Conservation (phyloP, 495 filamentous ascomycete genomes). For the Echria macrotheca region DNA sequence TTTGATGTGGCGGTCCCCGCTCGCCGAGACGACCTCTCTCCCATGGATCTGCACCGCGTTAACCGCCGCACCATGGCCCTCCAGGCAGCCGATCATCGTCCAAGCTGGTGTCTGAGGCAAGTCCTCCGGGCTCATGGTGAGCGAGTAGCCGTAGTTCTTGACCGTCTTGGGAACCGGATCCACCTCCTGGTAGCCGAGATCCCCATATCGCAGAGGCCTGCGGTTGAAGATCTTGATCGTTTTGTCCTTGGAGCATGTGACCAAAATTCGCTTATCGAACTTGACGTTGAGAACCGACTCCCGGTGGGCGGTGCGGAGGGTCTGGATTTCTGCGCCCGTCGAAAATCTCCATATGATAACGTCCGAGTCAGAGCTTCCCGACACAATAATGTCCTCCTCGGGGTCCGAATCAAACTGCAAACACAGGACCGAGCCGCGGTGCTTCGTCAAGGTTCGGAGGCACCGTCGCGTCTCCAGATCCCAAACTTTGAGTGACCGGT, state of each 20-base stretch:
- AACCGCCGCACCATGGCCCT: slow-evolving; percentile 84
- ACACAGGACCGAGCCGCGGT: slow-evolving; percentile 84
- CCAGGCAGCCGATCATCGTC: slow-evolving; percentile 69
- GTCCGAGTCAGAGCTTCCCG: slow-evolving; percentile 83
- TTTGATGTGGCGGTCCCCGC: slow-evolving; percentile 85
- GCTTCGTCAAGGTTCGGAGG: slow-evolving; percentile 66
- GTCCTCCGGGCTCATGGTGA: slow-evolving; percentile 34
- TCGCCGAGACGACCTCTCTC: slow-evolving; percentile 85
- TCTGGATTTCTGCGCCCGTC: slow-evolving; percentile 72
- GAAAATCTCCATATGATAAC: slow-evolving; percentile 93
- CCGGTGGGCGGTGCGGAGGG: slow-evolving; percentile 66
- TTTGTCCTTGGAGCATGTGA: slow-evolving; percentile 96
- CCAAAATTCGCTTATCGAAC: slow-evolving; percentile 84
- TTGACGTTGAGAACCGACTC: slow-evolving; percentile 94
- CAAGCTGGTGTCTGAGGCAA: slow-evolving; percentile 53
- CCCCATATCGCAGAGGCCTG: slow-evolving; percentile 56
- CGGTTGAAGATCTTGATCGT: slow-evolving; percentile 95
- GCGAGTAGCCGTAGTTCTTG: slow-evolving; percentile 43
- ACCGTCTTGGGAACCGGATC: slow-evolving; percentile 49
- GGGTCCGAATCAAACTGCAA: slow-evolving; percentile 94
- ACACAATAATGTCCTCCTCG: slow-evolving; percentile 85
- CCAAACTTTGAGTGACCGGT: slow-evolving; percentile 86
- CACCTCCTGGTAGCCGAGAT: slow-evolving; percentile 58
- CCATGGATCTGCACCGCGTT: slow-evolving; percentile 92
- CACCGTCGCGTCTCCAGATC: slow-evolving; percentile 76